Conservation (phyloP, 257 asterid species). For the Solanum clarkiae region DNA sequence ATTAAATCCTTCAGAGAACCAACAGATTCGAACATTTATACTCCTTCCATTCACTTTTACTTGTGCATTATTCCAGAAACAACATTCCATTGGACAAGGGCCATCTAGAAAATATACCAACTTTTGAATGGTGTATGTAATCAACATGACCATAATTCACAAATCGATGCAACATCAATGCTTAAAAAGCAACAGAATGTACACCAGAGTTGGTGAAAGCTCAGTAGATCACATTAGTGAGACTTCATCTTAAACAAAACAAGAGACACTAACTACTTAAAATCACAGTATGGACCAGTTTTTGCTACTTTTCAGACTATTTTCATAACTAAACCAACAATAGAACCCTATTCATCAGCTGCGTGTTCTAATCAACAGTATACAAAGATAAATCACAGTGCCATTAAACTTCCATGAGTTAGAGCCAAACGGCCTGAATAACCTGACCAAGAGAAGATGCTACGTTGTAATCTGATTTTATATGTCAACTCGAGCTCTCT, state of each 20-base stretch:
- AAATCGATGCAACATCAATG: neutral
- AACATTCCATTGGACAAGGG: neutral
- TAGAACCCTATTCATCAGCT: neutral
- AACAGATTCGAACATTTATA: neutral
- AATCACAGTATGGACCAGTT: neutral
- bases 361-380: neutral
- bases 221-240: neutral
- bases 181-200: neutral
- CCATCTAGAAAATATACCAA: neutral
- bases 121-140: neutral
- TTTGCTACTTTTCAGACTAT: neutral
- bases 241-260: neutral
- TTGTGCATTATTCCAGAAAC: neutral
- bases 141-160: neutral
- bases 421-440: neutral
- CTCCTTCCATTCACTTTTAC: neutral
- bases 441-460: neutral
- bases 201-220: neutral
- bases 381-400: neutral
- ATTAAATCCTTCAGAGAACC: neutral
- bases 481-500: conserved; percentile 30
- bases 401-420: neutral
- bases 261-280: neutral
- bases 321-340: neutral
- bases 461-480: neutral